phyloP scores from a whole-genome alignment of 345 rosid genomes.

The Litchi chinensis region DNA sequence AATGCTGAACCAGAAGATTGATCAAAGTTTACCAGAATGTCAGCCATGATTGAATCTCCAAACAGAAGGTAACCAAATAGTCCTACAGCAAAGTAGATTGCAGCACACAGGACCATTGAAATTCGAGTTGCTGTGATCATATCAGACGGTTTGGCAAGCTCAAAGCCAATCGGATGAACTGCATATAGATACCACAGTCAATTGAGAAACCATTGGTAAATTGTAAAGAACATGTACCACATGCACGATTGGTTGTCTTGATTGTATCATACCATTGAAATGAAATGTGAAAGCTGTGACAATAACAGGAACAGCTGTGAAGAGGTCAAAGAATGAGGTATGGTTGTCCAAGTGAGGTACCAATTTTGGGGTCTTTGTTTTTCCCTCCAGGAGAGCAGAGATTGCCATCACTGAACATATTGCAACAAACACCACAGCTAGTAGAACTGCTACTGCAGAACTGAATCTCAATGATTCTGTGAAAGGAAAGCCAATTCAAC shows the following conservation, averaged over 20 bases:
- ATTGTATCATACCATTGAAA: constrained; percentile 63
- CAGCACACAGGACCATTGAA: constrained; percentile 58
- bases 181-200: constrained; percentile 24
- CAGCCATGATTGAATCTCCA: constrained; percentile 74
- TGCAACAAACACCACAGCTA: constrained; percentile 74
- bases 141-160: constrained; percentile 62
- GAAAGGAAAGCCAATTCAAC: background rate
- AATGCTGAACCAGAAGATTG: constrained; percentile 48
- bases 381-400: constrained; percentile 59
- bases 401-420: constrained; percentile 71
- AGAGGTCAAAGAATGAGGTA: constrained; percentile 66
- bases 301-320: constrained; percentile 89
- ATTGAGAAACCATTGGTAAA: background rate
- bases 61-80: constrained; percentile 79
- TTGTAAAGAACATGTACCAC: background rate
- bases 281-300: constrained; percentile 94
- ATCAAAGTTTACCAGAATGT: constrained; percentile 80
- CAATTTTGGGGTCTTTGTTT: constrained; percentile 59
- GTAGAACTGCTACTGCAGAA: constrained; percentile 63
- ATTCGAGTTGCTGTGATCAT: constrained; percentile 62
- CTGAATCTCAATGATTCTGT: constrained; percentile 66
- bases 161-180: constrained; percentile 82
- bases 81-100: constrained; percentile 65
- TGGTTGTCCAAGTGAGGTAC: constrained; percentile 54
- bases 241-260: background rate